Percentiles rank a stretch among this genome's conserved stretches.
phyloP scores from a whole-genome alignment of 176 grass and related monocot genomes.

The Lolium multiflorum region DNA sequence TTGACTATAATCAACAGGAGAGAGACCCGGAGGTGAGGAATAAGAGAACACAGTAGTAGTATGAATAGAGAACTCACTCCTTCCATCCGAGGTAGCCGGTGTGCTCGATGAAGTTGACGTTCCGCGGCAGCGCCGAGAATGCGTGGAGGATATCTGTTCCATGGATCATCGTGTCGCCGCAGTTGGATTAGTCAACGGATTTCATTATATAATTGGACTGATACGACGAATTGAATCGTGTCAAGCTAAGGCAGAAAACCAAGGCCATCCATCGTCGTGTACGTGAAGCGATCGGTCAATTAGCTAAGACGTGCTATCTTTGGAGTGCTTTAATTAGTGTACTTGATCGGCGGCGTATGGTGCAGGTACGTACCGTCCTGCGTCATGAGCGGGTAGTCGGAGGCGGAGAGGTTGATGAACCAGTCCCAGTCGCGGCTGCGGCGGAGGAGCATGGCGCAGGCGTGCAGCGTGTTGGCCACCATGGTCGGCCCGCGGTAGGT shows the following conservation, averaged over 20 bases:
- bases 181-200: not conserved
- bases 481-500: constrained; percentile 94
- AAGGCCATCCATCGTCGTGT: not conserved
- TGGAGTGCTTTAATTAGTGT: too few relatives aligned
- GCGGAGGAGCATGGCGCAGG: constrained; percentile 82
- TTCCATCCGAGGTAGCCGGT: constrained; percentile 87
- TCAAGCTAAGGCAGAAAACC: not conserved
- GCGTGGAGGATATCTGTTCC: constrained; percentile 70
- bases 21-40: not conserved
- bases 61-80: constrained; percentile 50
- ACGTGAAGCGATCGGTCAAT: not conserved
- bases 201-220: not conserved
- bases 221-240: not conserved
- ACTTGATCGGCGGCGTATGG: not conserved
- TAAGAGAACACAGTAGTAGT: not conserved
- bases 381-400: constrained; percentile 89
- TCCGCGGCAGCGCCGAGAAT: constrained; percentile 68
- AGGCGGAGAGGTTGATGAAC: constrained; percentile 98
- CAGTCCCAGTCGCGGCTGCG: constrained; percentile 81
- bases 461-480: constrained; percentile 93
- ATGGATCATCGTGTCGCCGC: not conserved
- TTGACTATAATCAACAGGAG: not conserved
- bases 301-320: not conserved
- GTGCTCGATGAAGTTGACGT: constrained; percentile 90
- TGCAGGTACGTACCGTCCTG: constrained; percentile 64